Conservation (phyloP, 1,284 basidiomycete genomes). For the Rhodotorula sp. region DNA sequence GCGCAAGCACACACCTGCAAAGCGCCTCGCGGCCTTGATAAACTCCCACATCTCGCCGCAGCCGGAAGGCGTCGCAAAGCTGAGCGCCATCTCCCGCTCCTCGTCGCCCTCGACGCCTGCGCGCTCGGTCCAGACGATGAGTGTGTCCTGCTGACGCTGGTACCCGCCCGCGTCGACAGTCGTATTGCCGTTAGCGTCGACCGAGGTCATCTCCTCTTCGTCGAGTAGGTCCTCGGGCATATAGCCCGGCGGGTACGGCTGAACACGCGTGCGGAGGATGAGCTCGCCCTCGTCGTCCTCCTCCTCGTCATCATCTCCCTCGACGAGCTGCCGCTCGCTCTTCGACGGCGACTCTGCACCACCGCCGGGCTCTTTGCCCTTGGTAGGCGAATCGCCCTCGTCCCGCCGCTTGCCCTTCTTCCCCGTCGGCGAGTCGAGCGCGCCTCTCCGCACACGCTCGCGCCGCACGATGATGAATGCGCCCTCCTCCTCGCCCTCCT, state of each 20-base stretch:
- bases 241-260: conserved; percentile 35
- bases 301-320: conserved; percentile 3
- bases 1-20: conserved; percentile 16
- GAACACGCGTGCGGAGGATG: conserved; percentile 29
- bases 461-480: conserved; percentile 40
- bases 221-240: conserved; percentile 45
- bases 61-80: conserved; percentile 94
- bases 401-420: not conserved
- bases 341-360: not conserved
- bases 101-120: conserved; percentile 58
- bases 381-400: not conserved
- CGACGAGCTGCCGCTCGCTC: not conserved
- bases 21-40: conserved; percentile 58
- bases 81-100: conserved; percentile 93
- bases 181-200: conserved; percentile 48
- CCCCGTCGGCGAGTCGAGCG: not conserved
- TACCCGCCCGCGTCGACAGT: conserved; percentile 79
- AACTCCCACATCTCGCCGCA: conserved; percentile 98
- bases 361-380: conserved; percentile 2
- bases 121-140: conserved; percentile 95
- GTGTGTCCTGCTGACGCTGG: conserved; percentile 92
- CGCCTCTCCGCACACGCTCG: not conserved
- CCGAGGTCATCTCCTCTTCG: conserved; percentile 43
- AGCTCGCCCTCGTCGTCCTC: conserved; percentile 13
- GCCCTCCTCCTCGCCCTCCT: conserved; percentile 29